Base-by-base conservation (phyloP, 352 stramenopile species). In the Globisporangium abappressorium region DNA sequence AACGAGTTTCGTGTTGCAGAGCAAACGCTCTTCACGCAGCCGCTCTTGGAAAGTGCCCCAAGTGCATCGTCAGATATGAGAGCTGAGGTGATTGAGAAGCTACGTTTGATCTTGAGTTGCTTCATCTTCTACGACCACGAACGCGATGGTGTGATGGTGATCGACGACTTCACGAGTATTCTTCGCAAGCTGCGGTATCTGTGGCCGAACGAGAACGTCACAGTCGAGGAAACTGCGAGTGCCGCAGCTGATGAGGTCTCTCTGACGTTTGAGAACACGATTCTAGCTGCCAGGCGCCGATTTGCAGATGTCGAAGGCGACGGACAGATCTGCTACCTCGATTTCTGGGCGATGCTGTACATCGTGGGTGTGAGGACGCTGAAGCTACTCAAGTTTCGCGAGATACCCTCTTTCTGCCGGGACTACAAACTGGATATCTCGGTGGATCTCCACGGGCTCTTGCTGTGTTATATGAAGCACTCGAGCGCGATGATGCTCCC, bases 261-360 rank as follows among this genome's bases (percentile, higher is more conserved):
- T 0, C 58, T 81, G 0, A 79, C 74, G 15, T 91, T 90, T 55
- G 81, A 90, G 12, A 82, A 82, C 65, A 76, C 76, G 1, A 72
- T 93, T 15, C 46, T 76, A 1, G 82, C 82, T 14, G 71, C 71
- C 0, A 77, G 72, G 49, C 70, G 73, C 38, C 77, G 82, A 1
- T 93, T 93, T 53, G 58, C 69, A 0, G 85, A 95, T 24, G 34
- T 72, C 1, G 70, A 90, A 38, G 69, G 80, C 3, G 87, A 93
- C 41, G 87, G 82, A 2, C 68, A 79, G 28, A 74, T 93, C 1
- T 92, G 85, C 55, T 95, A 95, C 62, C 67, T 95, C 24, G 87
- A 95, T 58, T 92, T 95, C 41, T 95, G 86, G 82, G 83, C 79
- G 0, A 90, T 95, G 80, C 69, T 95, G 0, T 95, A 95, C 61